Evolutionary conservation across 1,284 basidiomycete genomes (phyloP), one percentile per base, ranked within the genome.

Genomic region (Sanghuangporus baumii): DNA sequence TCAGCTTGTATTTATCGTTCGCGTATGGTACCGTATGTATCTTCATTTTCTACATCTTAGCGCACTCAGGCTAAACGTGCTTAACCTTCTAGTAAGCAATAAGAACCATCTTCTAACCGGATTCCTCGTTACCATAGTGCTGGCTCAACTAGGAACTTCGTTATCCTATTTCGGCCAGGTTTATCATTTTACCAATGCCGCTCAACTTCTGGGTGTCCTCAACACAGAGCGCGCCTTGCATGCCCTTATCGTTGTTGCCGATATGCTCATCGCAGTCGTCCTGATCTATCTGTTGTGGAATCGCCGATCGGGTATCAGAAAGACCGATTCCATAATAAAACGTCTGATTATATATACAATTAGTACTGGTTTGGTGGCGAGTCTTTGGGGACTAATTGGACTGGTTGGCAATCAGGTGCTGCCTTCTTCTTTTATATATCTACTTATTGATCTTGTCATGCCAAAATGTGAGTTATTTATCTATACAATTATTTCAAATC

Each of bases 191-290:
- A 50, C 54, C 26, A 23, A 37, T 26, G 26, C n/a, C 2, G 47
- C 18, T 11, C 37, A 47, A 8, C 26, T 56, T 41, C 14, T 50
- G 12, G 70, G 70, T 93, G 74, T 90, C 94, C 18, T 94, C 94
- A 48, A 41, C 16, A 20, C 40, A n/a, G 46, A 20, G 37, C 46
- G 48, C 2, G 54, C 51, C 14, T n/a, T 51, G 34, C 55, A 63
- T 55, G 58, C 52, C 16, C 38, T 60, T 18, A 26, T 47, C 48
- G 62, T 62, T n/a, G 48, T 62, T 7, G 41, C 77, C 3, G 78
- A 80, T 66, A 71, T 79, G 38, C 59, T 76, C 14, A 77, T 80
- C 51, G 74, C 78, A 14, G 67, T 67, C 7, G 73, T 74, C 2
- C 70, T 80, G 0, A 78, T 76, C 50, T 60, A 74, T 18, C 69